A percentile compares a stretch with the other conserved stretches of the same genome.
Conservation (phyloP, 352 stramenopile species). For the Phytophthora rubi region DNA sequence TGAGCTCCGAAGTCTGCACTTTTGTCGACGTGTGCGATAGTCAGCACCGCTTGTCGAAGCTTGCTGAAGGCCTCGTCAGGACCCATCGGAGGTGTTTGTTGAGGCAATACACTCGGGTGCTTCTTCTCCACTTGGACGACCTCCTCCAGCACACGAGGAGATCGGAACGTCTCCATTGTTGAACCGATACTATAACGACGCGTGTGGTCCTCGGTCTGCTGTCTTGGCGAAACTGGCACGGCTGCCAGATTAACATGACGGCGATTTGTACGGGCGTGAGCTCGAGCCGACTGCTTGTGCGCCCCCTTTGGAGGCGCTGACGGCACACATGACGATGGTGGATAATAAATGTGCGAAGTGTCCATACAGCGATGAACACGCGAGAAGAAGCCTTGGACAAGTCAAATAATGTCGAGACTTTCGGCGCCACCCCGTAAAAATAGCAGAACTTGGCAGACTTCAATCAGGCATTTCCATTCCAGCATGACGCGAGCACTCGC, state of each 20-base stretch:
- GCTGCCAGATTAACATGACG: constrained; percentile 16
- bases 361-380: constrained; percentile 18
- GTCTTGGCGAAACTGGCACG: constrained; percentile 4
- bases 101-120: not conserved
- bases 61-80: constrained; percentile 41
- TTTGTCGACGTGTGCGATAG: constrained; percentile 1
- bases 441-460: constrained; percentile 10
- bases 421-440: constrained; percentile 8
- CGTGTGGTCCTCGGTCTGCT: constrained; percentile 3
- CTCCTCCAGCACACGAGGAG: constrained; percentile 37
- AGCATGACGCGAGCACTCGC: constrained; percentile 15
- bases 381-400: not conserved
- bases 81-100: constrained; percentile 19
- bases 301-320: constrained; percentile 11
- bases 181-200: constrained; percentile 2
- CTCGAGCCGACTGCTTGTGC: constrained; percentile 43
- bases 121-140: constrained; percentile 41
- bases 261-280: constrained; percentile 23
- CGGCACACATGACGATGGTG: constrained; percentile 10
- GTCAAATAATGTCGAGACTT: not conserved
- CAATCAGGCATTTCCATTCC: not conserved
- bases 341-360: constrained; percentile 28
- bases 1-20: not conserved
- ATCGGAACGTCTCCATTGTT: constrained; percentile 37
- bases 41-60: constrained; percentile 27